phyloP scores from a whole-genome alignment of 139 green algal genomes.

The Tetradesmus lagerheimii region DNA sequence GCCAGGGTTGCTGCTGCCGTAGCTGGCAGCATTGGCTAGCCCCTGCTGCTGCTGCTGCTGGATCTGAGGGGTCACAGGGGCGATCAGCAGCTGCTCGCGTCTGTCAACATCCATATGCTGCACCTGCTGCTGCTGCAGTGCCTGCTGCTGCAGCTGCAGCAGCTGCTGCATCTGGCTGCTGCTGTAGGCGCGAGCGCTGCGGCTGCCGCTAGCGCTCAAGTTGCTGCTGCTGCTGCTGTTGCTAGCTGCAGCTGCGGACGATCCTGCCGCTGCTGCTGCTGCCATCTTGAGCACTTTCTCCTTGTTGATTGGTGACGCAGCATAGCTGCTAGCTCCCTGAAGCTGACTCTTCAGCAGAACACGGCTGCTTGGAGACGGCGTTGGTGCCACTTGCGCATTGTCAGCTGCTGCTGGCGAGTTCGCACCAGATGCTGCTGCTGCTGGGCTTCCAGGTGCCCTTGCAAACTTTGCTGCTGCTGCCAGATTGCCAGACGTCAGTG shows the following conservation, averaged over 20 bases:
- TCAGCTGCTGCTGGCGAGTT: background rate
- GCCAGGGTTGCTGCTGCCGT: background rate
- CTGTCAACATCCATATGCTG: background rate
- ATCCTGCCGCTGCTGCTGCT: background rate
- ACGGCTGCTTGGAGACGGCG: background rate
- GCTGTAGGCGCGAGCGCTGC: background rate
- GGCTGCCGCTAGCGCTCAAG: background rate
- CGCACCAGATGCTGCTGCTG: background rate
- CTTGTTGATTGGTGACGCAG: background rate
- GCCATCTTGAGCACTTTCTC: background rate
- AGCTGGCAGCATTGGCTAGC: background rate
- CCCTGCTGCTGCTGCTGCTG: background rate
- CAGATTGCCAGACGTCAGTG: background rate
- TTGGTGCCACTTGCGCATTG: background rate
- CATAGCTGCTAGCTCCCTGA: background rate
- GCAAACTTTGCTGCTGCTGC: too few species aligned
- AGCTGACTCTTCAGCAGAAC: background rate
- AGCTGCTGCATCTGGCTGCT: background rate
- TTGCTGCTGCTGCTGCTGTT: background rate
- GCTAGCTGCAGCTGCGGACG: too few species aligned
- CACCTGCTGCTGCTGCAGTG: background rate
- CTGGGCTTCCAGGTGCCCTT: too few species aligned
- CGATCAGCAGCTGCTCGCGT: background rate
- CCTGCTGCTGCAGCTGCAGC: constrained; percentile 12
- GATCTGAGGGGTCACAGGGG: background rate